These are phyloP conservation scores for Parafenestella ontariensis DNA, from an alignment of 2,329 filamentous ascomycete species.

Conservation along the genomic window DNA sequence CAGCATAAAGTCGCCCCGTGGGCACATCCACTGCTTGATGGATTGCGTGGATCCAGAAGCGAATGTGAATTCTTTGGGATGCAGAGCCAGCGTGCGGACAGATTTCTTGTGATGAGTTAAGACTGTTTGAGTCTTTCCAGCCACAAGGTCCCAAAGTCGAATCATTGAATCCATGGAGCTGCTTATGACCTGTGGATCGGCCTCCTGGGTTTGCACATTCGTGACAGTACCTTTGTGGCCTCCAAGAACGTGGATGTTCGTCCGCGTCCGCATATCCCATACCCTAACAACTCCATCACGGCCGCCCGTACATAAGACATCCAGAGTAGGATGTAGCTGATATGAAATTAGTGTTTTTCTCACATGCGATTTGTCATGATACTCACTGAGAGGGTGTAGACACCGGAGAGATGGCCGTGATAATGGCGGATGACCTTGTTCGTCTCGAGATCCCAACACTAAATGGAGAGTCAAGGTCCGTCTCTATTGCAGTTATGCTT, in stretches of 20 bases:
- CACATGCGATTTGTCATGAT: not conserved
- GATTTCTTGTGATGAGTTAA: constrained; percentile 99
- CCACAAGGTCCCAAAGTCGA: constrained; percentile 87
- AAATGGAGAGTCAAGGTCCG: not conserved
- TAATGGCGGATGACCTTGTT: constrained; percentile 90
- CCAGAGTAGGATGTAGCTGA: constrained; percentile 89
- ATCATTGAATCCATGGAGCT: constrained; percentile 77
- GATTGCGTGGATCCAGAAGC: constrained; percentile 88
- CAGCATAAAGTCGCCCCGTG: constrained; percentile 98
- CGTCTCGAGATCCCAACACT: constrained; percentile 97
- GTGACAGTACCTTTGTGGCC: constrained; percentile 92
- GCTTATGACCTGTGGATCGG: constrained; percentile 93
- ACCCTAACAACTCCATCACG: constrained; percentile 93
- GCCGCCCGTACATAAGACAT: constrained; percentile 93
- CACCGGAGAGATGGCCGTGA: constrained; percentile 93
- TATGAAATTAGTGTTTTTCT: not conserved
- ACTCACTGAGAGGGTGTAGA: constrained; percentile 73
- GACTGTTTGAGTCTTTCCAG: constrained; percentile 94
- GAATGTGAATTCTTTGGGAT: constrained; percentile 95
- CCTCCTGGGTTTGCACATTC: constrained; percentile 90
- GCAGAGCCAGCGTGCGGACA: constrained; percentile 81
- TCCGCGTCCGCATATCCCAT: constrained; percentile 96
- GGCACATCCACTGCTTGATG: constrained; percentile 99
- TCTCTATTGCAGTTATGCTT: not conserved
- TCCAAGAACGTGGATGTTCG: constrained; percentile 90